phyloP scores from a whole-genome alignment of 164 flowering plant genomes.

The Buxus sempervirens region DNA sequence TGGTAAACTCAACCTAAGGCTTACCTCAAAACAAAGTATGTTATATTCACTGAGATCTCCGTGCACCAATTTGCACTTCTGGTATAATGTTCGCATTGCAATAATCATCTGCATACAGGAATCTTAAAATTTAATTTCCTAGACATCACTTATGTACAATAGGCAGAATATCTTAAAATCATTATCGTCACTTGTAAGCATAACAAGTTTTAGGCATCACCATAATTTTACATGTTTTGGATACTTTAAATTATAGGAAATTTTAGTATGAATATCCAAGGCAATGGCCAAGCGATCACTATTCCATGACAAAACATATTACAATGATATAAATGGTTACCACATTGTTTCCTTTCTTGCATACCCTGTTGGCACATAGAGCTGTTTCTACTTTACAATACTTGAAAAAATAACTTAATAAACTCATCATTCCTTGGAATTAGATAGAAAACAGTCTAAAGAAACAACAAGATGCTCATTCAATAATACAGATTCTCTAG shows the following conservation, averaged over 20 bases:
- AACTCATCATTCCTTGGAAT: background rate
- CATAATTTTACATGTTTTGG: background rate
- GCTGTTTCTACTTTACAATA: background rate
- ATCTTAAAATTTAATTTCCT: slow-evolving; percentile 6
- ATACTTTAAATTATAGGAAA: background rate
- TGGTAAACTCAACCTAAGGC: too few species aligned
- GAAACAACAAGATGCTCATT: too few species aligned
- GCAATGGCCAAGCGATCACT: too few species aligned
- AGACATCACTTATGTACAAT: background rate
- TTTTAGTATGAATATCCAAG: too few species aligned
- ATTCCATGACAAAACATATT: too few species aligned
- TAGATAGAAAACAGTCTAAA: background rate
- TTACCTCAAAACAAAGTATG: slow-evolving; percentile 87
- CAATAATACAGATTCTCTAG: too few species aligned
- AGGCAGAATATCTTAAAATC: too few species aligned
- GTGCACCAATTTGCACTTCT: slow-evolving; percentile 96
- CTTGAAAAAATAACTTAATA: background rate
- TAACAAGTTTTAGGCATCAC: background rate
- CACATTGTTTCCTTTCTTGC: background rate
- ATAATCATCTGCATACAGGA: slow-evolving; percentile 53
- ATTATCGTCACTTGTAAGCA: background rate
- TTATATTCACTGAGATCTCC: slow-evolving; percentile 99
- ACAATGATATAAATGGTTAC: background rate
- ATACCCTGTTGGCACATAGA: background rate
- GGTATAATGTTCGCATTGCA: slow-evolving; percentile 83